These are phyloP conservation scores for Plectosphaerella plurivora DNA, from an alignment of 2,329 filamentous ascomycete species.

Conservation along the genomic window DNA sequence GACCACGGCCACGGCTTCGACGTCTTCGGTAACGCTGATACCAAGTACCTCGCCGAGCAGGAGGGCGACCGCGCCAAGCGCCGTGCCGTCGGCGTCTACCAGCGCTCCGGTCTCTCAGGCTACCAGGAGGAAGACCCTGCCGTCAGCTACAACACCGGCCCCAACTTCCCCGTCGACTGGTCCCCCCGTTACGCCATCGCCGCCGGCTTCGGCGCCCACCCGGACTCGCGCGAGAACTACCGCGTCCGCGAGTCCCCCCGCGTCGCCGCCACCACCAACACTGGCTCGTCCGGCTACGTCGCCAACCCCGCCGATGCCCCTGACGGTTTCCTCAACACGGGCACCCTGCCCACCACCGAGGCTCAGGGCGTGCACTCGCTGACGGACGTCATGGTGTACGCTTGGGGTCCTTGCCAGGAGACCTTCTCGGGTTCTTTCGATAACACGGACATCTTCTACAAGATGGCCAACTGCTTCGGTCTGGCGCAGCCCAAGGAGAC, in stretches of 20 bases:
- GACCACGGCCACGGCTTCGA: constrained; percentile 90
- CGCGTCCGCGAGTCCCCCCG: constrained; percentile 64
- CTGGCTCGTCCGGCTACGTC: constrained; percentile 48
- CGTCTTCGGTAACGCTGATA: constrained; percentile 78
- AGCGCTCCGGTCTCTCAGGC: constrained; percentile 68
- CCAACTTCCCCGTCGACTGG: constrained; percentile 80
- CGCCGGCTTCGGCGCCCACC: constrained; percentile 64
- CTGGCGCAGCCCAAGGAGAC: constrained; percentile 27
- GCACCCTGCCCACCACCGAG: constrained; percentile 62
- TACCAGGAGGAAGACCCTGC: constrained; percentile 59
- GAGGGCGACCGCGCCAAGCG: constrained; percentile 67
- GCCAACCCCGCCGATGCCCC: constrained; percentile 64
- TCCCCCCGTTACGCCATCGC: constrained; percentile 79
- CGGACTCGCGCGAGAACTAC: constrained; percentile 75
- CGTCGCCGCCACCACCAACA: constrained; percentile 42
- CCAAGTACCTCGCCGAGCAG: constrained; percentile 66
- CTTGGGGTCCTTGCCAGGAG: constrained; percentile 74
- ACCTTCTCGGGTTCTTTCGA: constrained; percentile 67
- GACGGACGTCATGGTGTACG: constrained; percentile 75
- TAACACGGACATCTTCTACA: constrained; percentile 71
- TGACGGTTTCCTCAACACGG: constrained; percentile 69
- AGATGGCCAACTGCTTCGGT: constrained; percentile 66
- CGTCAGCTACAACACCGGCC: constrained; percentile 66
- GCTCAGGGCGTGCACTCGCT: constrained; percentile 70
- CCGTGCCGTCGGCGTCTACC: constrained; percentile 68